phyloP scores from a whole-genome alignment of 352 stramenopile genomes.

The Pythium guiyangense region DNA sequence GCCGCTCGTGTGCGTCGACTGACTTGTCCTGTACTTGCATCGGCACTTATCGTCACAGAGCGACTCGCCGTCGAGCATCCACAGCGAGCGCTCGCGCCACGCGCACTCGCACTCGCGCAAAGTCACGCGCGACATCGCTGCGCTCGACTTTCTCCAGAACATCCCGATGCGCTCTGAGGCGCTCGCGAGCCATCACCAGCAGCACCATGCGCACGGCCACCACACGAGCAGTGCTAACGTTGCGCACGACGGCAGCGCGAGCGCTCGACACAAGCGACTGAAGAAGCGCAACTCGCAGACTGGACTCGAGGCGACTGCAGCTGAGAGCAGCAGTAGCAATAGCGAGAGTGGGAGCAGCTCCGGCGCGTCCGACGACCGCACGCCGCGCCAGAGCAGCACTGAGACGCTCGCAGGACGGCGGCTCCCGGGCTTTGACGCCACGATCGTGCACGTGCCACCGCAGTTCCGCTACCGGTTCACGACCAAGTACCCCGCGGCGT shows the following conservation, averaged over 20 bases:
- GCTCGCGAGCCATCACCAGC: neutral
- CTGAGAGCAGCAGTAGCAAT: neutral
- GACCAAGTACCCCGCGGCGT: slow-evolving; percentile 72
- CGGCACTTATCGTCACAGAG: slow-evolving; percentile 13
- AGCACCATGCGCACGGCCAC: neutral
- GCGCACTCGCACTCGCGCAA: slow-evolving; percentile 49
- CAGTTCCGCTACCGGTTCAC: slow-evolving; percentile 75
- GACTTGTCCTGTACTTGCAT: slow-evolving; percentile 1
- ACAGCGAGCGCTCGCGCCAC: slow-evolving; percentile 42
- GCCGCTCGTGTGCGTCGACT: neutral
- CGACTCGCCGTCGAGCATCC: slow-evolving; percentile 43
- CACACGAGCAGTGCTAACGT: neutral
- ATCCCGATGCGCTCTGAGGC: slow-evolving; percentile 80
- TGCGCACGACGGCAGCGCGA: neutral
- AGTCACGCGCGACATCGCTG: slow-evolving; percentile 82
- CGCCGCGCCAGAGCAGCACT: neutral
- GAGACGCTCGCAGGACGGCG: slow-evolving; percentile 61
- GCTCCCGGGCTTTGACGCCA: slow-evolving; percentile 64
- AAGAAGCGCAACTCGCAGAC: neutral
- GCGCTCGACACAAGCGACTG: slow-evolving; percentile 2
- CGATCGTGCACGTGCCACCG: slow-evolving; percentile 52
- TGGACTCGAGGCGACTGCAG: neutral
- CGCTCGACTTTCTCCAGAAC: slow-evolving; percentile 85
- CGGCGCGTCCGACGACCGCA: too few relatives aligned
- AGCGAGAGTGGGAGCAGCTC: slow-evolving; percentile 3